Base-by-base conservation (phyloP, 2,329 filamentous ascomycete species). In the Hypoxylon rubiginosum region DNA sequence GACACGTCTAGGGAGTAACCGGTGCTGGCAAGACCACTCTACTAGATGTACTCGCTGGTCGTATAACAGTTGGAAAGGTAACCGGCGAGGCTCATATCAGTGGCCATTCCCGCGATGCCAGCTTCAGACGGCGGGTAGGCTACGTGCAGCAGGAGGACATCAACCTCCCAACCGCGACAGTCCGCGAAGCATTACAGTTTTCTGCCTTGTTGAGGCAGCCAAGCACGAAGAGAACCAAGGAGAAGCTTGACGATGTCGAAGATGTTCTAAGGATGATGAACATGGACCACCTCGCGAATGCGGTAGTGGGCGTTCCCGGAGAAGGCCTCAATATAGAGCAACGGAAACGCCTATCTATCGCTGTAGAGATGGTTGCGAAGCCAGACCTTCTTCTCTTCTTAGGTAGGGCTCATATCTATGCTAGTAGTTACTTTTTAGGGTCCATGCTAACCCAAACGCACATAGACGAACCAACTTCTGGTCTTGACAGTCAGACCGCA, bases 121-220 rank as follows among this genome's bases (percentile, higher is more conserved):
- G 91, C 0, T 97, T 97, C 84, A 92, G 96, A 77, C 91, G 94
- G 68, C 94, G 93, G 81, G 94, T 92, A 0, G 94, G 93, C 52
- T 97, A 97, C 72, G 94, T 93, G 28, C 92, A 97, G 75, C 94
- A 97, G 77, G 92, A 97, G 76, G 94, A 97, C 85, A 85, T 97
- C 13, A 94, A 97, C 76, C 83, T 96, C 39, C 83, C 90, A 54
- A 97, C 93, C 0, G 88, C 90, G 0, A 97, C 94, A 0, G 94
- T 97, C 19, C 89, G 94, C 61, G 94, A 97, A 79, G 92, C 93
- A 3, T 83, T 97, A 28, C 86, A 88, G 71, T 97, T 97, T 79
- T 92, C 89, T 73, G 94, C 94, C 13, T 76, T 94, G 3, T 88
- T 97, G 19, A 89, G 94, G 64, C 94, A 97, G 73, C 92, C 93